Percentiles rank a stretch among this genome's conserved stretches.
Conservation (phyloP, 2,329 filamentous ascomycete species). For the Alternaria sp. region DNA sequence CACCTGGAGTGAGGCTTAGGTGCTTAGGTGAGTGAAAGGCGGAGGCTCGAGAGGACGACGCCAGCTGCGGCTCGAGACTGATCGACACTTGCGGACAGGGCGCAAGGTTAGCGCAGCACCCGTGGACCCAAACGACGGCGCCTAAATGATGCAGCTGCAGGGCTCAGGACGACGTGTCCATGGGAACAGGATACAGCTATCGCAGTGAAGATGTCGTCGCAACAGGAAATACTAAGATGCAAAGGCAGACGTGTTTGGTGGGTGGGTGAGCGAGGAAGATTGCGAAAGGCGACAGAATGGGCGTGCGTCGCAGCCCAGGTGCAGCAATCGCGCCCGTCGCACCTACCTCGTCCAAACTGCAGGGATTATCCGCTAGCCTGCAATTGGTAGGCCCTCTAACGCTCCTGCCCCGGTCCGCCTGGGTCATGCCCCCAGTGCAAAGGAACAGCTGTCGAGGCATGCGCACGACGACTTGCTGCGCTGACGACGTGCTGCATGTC, state of each 20-base stretch:
- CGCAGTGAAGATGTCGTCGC: not conserved
- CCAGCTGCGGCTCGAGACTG: conserved; percentile 17
- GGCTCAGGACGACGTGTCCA: conserved; percentile 1
- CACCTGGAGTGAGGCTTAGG: conserved; percentile 17
- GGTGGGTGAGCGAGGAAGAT: conserved; percentile 7
- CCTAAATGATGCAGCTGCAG: conserved; percentile 9
- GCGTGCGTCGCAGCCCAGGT: not conserved
- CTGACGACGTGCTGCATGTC: not conserved
- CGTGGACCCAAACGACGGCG: conserved; percentile 10
- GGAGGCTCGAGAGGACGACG: conserved; percentile 11
- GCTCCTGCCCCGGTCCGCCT: conserved; percentile 2
- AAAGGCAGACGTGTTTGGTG: not conserved
- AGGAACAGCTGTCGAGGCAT: conserved; percentile 3
- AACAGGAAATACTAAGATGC: not conserved
- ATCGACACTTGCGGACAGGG: conserved; percentile 15
- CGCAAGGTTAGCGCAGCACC: conserved; percentile 11
- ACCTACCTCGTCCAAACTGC: conserved; percentile 4
- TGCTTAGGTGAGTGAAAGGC: conserved; percentile 8
- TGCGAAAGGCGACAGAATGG: conserved; percentile 1
- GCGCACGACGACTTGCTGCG: not conserved
- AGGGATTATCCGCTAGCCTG: conserved; percentile 9
- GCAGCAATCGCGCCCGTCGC: conserved; percentile 12
- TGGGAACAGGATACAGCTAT: not conserved
- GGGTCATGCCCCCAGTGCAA: not conserved
- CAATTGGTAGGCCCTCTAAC: conserved; percentile 2